phyloP scores from a whole-genome alignment of 2,329 filamentous ascomycete genomes.

The Phaeosphaeriaceae sp. region DNA sequence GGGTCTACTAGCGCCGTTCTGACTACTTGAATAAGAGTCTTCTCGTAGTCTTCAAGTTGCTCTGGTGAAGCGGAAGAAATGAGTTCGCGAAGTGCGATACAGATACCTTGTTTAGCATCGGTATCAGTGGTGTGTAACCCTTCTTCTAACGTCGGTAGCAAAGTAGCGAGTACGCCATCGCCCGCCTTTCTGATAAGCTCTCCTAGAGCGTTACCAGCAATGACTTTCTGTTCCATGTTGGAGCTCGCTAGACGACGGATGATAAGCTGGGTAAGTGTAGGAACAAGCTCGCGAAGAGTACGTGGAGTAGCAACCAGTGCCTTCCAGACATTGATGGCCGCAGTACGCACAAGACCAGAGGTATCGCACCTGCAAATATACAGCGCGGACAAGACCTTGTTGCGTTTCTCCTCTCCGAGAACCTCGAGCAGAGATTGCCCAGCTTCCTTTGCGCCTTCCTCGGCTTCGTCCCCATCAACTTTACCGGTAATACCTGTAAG shows the following conservation, averaged over 20 bases:
- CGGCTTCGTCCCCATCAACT: conserved; percentile 75
- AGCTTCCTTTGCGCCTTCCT: conserved; percentile 82
- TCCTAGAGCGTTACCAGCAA: conserved; percentile 94
- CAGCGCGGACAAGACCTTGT: conserved; percentile 95
- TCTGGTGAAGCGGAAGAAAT: conserved; percentile 89
- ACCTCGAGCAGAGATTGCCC: conserved; percentile 92
- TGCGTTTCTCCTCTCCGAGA: conserved; percentile 92
- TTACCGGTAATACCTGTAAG: conserved; percentile 90
- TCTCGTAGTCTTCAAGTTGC: conserved; percentile 90
- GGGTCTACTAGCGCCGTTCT: conserved; percentile 90
- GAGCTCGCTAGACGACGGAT: conserved; percentile 92
- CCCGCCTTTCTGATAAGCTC: conserved; percentile 97
- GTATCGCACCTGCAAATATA: conserved; percentile 99
- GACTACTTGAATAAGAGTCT: conserved; percentile 92
- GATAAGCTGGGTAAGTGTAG: conserved; percentile 91
- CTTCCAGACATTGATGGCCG: conserved; percentile 95
- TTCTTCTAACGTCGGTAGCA: conserved; percentile 91
- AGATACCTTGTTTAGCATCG: conserved; percentile 96
- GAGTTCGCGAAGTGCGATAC: conserved; percentile 91
- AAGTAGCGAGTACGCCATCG: conserved; percentile 84
- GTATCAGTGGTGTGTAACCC: conserved; percentile 89
- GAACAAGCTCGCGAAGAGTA: conserved; percentile 93
- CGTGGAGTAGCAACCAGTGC: conserved; percentile 89
- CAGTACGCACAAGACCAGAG: conserved; percentile 84
- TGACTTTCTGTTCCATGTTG: conserved; percentile 98